Evolutionary conservation across 768 basidiomycete species (phyloP), one percentile per base, ranked within the genome.

Genomic region (Nidularia pulvinata): DNA sequence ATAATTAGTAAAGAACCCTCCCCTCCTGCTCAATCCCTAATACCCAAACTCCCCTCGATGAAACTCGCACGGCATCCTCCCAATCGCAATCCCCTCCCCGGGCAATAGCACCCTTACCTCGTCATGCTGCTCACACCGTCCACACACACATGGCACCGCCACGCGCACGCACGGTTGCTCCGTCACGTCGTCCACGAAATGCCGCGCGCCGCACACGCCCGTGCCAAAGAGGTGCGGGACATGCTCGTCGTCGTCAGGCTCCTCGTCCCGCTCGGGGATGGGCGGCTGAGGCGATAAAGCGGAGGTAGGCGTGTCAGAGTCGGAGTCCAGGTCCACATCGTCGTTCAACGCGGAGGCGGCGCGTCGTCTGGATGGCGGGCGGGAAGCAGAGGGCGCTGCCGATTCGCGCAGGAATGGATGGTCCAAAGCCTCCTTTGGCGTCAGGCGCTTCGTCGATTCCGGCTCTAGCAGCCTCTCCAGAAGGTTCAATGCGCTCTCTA

Each of bases 361-460:
- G n/a, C n/a, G n/a, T n/a, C n/a, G n/a, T n/a, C n/a, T n/a, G n/a
- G n/a, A n/a, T n/a, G n/a, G n/a, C 3, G 51, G 33, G 16, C 50
- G 50, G 35, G 35, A 36, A 32, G 56, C 53, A n/a, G n/a, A n/a
- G 37, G 37, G 37, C 9, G 7, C 63, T 30, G 59, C 61, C 2
- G 66, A 64, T 46, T 81, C 83, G 33, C 61, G 59, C 36, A 98
- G 76, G 69, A 97, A 98, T 0, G 83, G 79, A 62, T 98, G 95
- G 54, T 81, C 80, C 46, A 98, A 77, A 14, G 89, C 92, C 6
- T 81, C 75, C 14, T 79, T 77, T 3, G 95, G 92, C 3, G 91
- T 93, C 52, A 86, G 80, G 19, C 95, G 83, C 50, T 81, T 84
- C 19, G 84, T 86, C 6, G 87, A 84, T 63, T 95, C 92, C 1